Percentiles rank a stretch among this genome's conserved stretches.
Evolutionary conservation across 78 protist species (phyloP).

Genomic region (Anaeramoeba flamelloides): DNA sequence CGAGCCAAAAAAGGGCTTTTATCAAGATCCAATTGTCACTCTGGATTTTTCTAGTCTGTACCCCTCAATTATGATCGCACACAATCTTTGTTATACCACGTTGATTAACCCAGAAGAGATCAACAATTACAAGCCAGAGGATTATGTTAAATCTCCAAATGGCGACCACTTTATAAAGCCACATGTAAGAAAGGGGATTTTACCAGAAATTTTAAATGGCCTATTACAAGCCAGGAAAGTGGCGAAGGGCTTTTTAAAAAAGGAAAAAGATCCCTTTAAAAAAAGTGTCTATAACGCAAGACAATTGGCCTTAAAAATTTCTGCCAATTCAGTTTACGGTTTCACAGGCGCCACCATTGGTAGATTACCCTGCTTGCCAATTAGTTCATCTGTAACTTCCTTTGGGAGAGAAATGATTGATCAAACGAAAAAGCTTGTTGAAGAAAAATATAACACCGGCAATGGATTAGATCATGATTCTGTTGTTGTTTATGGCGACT

Average conservation of each 20-base stretch:
- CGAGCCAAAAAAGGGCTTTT: constrained; percentile 25
- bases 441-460: constrained; percentile 40
- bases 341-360: constrained; percentile 97
- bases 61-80: constrained; percentile 99
- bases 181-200: constrained; percentile 56
- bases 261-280: constrained; percentile 72
- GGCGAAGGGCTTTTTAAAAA: constrained; percentile 51
- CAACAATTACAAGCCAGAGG: neutral
- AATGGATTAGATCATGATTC: constrained; percentile 75
- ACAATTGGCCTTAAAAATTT: constrained; percentile 93
- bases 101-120: constrained; percentile 21
- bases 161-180: constrained; percentile 51
- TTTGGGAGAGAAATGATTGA: constrained; percentile 96
- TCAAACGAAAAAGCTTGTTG: constrained; percentile 54
- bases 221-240: constrained; percentile 81
- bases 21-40: constrained; percentile 78
- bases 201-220: constrained; percentile 82
- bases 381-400: constrained; percentile 81
- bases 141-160: neutral
- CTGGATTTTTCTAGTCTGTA: constrained; percentile 96
- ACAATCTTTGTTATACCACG: constrained; percentile 96
- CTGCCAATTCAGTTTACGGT: constrained; percentile 99
- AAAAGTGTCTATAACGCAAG: constrained; percentile 87
- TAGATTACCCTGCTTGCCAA: constrained; percentile 85
- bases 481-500: constrained; percentile 88